Conservation (phyloP, 225 moss, liverwort and hornwort species). For the Polytrichum formosum region DNA sequence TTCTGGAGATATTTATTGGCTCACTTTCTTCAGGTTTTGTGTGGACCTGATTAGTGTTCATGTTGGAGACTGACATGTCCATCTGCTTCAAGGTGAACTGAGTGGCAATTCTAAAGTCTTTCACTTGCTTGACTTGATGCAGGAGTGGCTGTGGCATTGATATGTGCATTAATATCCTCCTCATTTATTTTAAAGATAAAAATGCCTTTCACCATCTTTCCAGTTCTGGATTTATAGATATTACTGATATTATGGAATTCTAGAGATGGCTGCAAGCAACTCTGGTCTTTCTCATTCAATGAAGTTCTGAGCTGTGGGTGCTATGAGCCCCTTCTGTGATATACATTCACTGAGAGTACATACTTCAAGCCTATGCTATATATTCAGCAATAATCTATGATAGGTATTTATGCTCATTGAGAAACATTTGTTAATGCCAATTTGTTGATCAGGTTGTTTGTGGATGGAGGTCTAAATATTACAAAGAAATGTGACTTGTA, state of each 20-base stretch:
- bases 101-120: slow-evolving; percentile 25
- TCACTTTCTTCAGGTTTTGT: slow-evolving; percentile 80
- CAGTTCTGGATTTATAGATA: neutral
- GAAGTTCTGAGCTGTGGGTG: too few species aligned
- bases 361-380: too few species aligned
- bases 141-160: slow-evolving; percentile 91
- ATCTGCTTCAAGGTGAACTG: slow-evolving; percentile 13
- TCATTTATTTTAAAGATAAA: neutral
- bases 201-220: too few species aligned
- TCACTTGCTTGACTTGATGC: slow-evolving; percentile 28
- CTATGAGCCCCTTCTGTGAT: too few species aligned
- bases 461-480: neutral
- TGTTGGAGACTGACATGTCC: neutral
- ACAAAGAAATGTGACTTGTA: too few species aligned
- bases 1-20: slow-evolving; percentile 90
- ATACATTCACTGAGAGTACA: too few species aligned
- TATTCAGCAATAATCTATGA: too few species aligned
- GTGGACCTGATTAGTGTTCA: slow-evolving; percentile 1
- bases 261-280: too few species aligned
- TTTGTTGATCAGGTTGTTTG: neutral
- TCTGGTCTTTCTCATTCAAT: too few species aligned
- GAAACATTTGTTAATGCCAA: neutral
- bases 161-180: slow-evolving; percentile 94
- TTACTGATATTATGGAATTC: neutral
- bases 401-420: too few species aligned